Conservation (phyloP, 371 early-diverging fungal genomes). For the Mucor plumbeus region DNA sequence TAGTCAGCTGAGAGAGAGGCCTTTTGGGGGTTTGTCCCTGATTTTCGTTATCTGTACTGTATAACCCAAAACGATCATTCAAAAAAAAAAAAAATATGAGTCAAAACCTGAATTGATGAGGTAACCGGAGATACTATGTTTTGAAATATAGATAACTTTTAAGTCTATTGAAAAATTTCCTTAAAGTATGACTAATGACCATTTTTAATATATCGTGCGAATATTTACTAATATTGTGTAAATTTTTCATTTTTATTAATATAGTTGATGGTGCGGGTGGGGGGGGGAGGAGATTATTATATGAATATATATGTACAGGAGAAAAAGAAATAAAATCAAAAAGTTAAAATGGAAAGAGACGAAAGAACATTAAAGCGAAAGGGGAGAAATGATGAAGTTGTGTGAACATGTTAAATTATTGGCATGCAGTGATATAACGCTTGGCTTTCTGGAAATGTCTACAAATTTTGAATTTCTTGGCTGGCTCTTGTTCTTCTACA, state of each 20-base stretch:
- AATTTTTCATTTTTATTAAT: not conserved
- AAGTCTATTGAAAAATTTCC: too few relatives aligned
- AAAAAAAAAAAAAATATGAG: too few relatives aligned
- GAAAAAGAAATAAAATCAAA: not conserved
- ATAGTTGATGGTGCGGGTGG: too few relatives aligned
- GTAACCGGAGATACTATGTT: too few relatives aligned
- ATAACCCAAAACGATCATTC: too few relatives aligned
- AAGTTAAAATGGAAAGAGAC: not conserved
- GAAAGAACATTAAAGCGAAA: not conserved
- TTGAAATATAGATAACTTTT: too few relatives aligned
- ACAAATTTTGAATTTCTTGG: constrained; percentile 10
- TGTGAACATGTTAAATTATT: constrained; percentile 5
- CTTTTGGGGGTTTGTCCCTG: too few relatives aligned
- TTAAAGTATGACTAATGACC: too few relatives aligned
- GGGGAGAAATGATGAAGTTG: not conserved
- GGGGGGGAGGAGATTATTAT: not conserved
- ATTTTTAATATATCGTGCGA: too few relatives aligned
- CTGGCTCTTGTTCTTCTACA: not conserved
- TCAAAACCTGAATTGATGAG: too few relatives aligned
- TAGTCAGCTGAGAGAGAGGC: too few relatives aligned
- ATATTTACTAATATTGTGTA: not conserved
- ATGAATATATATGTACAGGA: constrained; percentile 6
- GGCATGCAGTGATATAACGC: constrained; percentile 20
- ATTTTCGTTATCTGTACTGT: too few relatives aligned
- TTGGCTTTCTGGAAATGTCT: constrained; percentile 16